Percentiles rank a stretch among this genome's conserved stretches.
Evolutionary conservation across 1,139 yeast species (phyloP).

Genomic region (Geotrichum europaeum): DNA sequence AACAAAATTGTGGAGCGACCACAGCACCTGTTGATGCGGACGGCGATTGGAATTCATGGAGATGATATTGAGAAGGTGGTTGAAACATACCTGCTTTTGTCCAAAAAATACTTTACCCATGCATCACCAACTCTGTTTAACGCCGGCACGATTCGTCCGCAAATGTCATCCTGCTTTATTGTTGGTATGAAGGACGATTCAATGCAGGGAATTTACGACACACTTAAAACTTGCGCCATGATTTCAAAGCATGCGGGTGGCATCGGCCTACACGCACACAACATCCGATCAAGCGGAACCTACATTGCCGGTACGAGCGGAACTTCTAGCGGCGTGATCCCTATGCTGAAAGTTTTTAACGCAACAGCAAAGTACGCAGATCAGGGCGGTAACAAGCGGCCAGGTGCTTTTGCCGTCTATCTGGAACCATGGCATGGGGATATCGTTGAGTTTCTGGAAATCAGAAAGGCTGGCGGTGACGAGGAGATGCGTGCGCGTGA

Average conservation of each 20-base stretch:
- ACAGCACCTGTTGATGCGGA: constrained; percentile 74
- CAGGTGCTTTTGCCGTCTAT: constrained; percentile 78
- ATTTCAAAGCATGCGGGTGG: constrained; percentile 83
- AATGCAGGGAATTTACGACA: constrained; percentile 73
- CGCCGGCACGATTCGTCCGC: constrained; percentile 70
- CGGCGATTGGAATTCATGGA: constrained; percentile 73
- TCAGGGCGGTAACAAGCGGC: constrained; percentile 83
- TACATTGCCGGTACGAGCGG: constrained; percentile 74
- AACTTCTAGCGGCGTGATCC: constrained; percentile 69
- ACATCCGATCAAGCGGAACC: constrained; percentile 66
- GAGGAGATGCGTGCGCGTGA: constrained; percentile 81
- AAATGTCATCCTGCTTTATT: constrained; percentile 74
- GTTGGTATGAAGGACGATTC: constrained; percentile 77
- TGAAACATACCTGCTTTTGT: constrained; percentile 70
- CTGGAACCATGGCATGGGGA: constrained; percentile 86
- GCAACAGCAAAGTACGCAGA: constrained; percentile 83
- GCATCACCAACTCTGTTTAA: constrained; percentile 80
- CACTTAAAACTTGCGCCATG: constrained; percentile 68
- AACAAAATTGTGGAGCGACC: constrained; percentile 72
- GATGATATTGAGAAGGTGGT: constrained; percentile 52
- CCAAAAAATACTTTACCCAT: constrained; percentile 67
- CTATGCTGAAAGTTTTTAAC: constrained; percentile 78
- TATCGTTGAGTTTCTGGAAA: constrained; percentile 63
- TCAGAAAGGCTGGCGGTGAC: constrained; percentile 75
- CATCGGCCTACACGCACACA: constrained; percentile 72